Evolutionary conservation across 805 yeast genomes (phyloP).

Genomic region (Nakazawaea laoshanensis): DNA sequence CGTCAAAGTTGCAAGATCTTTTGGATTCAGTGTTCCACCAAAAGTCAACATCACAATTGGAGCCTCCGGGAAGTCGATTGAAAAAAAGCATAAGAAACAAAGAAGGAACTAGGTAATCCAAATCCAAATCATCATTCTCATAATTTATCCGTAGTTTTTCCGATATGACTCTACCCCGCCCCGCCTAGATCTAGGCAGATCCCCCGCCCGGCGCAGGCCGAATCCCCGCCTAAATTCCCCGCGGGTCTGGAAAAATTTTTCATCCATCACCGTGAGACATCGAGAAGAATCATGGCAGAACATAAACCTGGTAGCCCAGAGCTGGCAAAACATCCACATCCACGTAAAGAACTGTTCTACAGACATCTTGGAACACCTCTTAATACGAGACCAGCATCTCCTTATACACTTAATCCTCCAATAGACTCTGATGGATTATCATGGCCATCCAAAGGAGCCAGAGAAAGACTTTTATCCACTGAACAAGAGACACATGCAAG

Average conservation of each 20-base stretch:
- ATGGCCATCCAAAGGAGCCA: conserved; percentile 89
- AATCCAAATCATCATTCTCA: neutral
- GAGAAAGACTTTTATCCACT: conserved; percentile 62
- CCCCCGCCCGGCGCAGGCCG: no score
- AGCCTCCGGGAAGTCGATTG: conserved; percentile 59
- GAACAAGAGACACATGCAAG: conserved; percentile 58
- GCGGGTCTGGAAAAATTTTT: no score
- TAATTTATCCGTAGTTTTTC: no score
- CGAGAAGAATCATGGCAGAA: no score
- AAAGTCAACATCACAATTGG: conserved; percentile 95
- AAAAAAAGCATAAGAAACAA: conserved; percentile 10
- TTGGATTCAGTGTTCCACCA: conserved; percentile 93
- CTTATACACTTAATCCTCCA: conserved; percentile 77
- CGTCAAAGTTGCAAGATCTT: conserved; percentile 90
- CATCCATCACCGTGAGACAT: no score
- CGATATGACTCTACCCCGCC: no score
- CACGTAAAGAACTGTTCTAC: conserved; percentile 25
- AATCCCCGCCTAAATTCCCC: no score
- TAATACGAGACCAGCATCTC: conserved; percentile 72
- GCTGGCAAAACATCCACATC: conserved; percentile 23
- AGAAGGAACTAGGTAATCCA: conserved; percentile 3
- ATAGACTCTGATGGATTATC: conserved; percentile 86
- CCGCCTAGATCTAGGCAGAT: no score
- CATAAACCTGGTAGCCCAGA: no score
- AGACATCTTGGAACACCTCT: conserved; percentile 44